Evolutionary conservation across 495 filamentous ascomycete species (phyloP).

Genomic region (Neurospora tetraspora): DNA sequence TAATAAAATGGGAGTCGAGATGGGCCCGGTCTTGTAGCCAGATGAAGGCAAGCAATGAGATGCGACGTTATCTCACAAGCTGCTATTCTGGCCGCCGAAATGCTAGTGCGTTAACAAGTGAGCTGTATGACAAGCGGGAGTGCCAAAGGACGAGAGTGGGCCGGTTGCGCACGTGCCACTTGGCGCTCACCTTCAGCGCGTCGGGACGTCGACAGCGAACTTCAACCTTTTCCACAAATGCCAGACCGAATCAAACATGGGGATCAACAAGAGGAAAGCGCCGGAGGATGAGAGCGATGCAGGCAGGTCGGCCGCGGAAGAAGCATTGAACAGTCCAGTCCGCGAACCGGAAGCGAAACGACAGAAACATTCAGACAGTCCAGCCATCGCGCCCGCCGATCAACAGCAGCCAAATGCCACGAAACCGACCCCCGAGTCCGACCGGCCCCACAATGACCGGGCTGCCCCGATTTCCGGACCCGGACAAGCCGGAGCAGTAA

Average conservation of each 20-base stretch:
- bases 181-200: not conserved
- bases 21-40: too few species aligned
- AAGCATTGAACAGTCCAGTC: not conserved
- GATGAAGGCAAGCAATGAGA: too few species aligned
- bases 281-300: not conserved
- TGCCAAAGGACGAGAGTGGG: too few species aligned
- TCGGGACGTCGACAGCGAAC: not conserved
- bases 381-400: not conserved
- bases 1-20: too few species aligned
- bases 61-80: too few species aligned
- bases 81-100: too few species aligned
- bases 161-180: too few species aligned
- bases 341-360: not conserved
- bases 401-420: not conserved
- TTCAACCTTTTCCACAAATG: not conserved
- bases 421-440: not conserved
- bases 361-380: not conserved
- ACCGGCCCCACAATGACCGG: not conserved
- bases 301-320: not conserved
- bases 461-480: not conserved
- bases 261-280: slow-evolving; percentile 16
- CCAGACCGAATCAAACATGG: slow-evolving; percentile 4
- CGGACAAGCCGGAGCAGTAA: not conserved
- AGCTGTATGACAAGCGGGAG: too few species aligned
- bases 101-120: too few species aligned